Base-by-base conservation (phyloP, 2,329 filamentous ascomycete genomes). In the Ceratocystis destructans region DNA sequence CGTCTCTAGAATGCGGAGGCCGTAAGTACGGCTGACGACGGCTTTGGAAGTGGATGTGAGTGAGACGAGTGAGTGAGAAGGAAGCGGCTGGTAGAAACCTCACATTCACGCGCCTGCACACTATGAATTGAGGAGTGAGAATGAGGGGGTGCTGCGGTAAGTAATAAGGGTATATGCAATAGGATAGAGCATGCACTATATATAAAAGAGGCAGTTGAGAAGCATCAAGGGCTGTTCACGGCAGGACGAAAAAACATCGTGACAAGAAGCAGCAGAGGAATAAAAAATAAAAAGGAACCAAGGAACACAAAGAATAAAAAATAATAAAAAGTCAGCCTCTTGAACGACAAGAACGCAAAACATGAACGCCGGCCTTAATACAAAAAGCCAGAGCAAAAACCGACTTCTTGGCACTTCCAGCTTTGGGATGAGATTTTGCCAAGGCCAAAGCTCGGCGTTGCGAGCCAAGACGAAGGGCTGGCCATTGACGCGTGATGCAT, bases 391-490 rank as follows among this genome's bases (percentile, higher is more conserved):
- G 53, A 53, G n/a, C 48, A 50, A 10, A 59, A 59, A 59, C 28
- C 28, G 53, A 59, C 25, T 61, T 66, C 66, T 67, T 67, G 66
- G 66, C 66, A 53, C 62, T 64, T 59, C 31, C 62, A 64, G 64
- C 41, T 48, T 50, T 63, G 61, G 41, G 44, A 63, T 45, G 61
- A 67, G 66, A 64, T 67, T 67, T 67, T 62, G 66, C 66, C 66
- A 67, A 67, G 66, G 61, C 66, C 61, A 57, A 61, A 64, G 66
- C 62, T 67, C 66, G 66, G 66, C 66, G 66, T 67, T 67, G 61
- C 46, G 66, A 61, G 66, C 66, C 66, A 67, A 67, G 66, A 67
- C 33, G 64, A 63, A 63, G 44, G 66, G 37, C 61, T 61, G 31
- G 62, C 50, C 44, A 15, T 59, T 20, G 41, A 67, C 62, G 66